Percentiles rank a stretch among this genome's conserved stretches.
phyloP scores from a whole-genome alignment of 768 basidiomycete genomes.

The Panellus pusillus region DNA sequence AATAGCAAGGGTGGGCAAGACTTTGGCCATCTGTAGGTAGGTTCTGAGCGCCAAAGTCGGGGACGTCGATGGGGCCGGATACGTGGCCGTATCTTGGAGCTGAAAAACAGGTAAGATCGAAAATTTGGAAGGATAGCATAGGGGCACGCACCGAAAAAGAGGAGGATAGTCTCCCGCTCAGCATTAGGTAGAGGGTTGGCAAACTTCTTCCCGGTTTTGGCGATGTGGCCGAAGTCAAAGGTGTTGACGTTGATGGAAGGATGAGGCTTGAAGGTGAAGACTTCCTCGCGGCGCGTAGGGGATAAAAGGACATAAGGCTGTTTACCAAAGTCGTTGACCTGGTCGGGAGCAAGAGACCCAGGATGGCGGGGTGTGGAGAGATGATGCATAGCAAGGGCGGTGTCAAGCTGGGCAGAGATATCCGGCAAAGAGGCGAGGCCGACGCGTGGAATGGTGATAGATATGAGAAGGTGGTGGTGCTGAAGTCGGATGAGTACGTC shows the following conservation, averaged over 20 bases:
- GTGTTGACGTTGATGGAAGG: constrained; percentile 4
- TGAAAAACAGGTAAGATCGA: neutral
- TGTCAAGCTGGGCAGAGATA: neutral
- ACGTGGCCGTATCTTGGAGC: neutral
- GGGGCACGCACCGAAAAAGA: neutral
- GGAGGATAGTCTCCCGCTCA: neutral
- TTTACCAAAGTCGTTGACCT: neutral
- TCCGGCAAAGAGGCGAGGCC: neutral
- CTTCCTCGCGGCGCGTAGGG: neutral
- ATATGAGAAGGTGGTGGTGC: neutral
- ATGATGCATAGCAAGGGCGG: neutral
- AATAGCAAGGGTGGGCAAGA: too few species aligned
- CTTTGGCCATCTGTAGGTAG: neutral
- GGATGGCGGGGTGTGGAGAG: neutral
- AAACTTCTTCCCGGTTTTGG: neutral
- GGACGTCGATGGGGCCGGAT: neutral
- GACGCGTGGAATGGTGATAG: neutral
- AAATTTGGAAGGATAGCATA: too few species aligned
- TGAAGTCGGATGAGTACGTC: neutral
- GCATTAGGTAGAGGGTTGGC: neutral
- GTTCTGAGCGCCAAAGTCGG: neutral
- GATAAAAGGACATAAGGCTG: neutral
- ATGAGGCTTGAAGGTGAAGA: neutral
- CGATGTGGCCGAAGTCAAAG: constrained; percentile 1
- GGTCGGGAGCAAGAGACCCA: neutral